Evolutionary conservation across 352 stramenopile genomes (phyloP).

Genomic region (Pythium aphanidermatum): DNA sequence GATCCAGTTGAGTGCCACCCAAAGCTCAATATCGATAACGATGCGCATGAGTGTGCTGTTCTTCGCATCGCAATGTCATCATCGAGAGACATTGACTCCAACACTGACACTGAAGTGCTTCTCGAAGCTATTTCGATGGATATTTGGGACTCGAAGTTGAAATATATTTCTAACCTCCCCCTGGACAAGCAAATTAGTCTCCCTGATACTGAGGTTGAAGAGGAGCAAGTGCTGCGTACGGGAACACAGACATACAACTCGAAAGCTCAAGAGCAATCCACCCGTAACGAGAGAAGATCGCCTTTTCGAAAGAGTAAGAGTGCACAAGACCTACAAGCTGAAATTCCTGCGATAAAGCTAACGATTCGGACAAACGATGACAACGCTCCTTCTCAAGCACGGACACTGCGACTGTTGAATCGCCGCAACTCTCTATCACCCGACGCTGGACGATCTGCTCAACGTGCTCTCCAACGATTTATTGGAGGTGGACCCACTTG

Average conservation of each 20-base stretch:
- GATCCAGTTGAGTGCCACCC: slow-evolving; percentile 40
- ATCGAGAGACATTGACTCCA: slow-evolving; percentile 45
- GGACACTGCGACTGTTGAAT: slow-evolving; percentile 4
- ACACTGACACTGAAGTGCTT: slow-evolving; percentile 68
- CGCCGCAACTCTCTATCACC: slow-evolving; percentile 40
- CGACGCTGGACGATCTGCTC: slow-evolving; percentile 35
- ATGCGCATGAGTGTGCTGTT: slow-evolving; percentile 52
- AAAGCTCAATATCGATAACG: slow-evolving; percentile 16
- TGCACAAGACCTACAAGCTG: slow-evolving; percentile 12
- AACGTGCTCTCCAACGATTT: slow-evolving; percentile 63
- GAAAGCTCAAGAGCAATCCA: neutral
- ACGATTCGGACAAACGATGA: neutral
- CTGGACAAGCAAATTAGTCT: slow-evolving; percentile 61
- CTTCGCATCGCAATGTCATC: slow-evolving; percentile 79
- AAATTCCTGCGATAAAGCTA: neutral
- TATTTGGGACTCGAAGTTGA: slow-evolving; percentile 79
- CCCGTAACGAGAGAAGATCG: slow-evolving; percentile 1
- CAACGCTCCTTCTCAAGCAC: slow-evolving; percentile 12
- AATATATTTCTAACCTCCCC: slow-evolving; percentile 77
- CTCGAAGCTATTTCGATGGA: slow-evolving; percentile 84
- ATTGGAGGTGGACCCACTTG: slow-evolving; percentile 67
- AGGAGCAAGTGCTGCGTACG: slow-evolving; percentile 8
- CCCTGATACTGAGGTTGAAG: slow-evolving; percentile 20
- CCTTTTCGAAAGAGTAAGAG: slow-evolving; percentile 21
- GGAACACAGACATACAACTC: neutral